Base-by-base conservation (phyloP, 371 early-diverging fungal genomes). In the Mortierella sp. region DNA sequence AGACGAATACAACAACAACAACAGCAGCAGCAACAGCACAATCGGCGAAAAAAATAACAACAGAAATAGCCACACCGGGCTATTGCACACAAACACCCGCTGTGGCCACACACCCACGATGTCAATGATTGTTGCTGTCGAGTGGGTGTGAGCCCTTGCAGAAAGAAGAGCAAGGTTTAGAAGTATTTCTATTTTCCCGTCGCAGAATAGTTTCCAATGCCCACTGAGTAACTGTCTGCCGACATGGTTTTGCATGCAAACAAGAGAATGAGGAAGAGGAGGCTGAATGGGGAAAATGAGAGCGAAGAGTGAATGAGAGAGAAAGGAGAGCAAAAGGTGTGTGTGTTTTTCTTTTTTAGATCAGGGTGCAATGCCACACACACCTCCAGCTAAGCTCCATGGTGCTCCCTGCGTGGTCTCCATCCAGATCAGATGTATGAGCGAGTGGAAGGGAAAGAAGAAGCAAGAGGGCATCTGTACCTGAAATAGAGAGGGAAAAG, bases 61-160 rank as follows among this genome's bases (percentile, higher is more conserved):
- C 19, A 31, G 73, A 73, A 44, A 73, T 37, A 73, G 67, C 67
- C 67, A 34, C 24, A 37, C 19, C 24, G 67, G 4, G 28, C 59
- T 31, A 11, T 31, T 16, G 28, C 1, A 31, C 13, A 64, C 21
- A 64, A 64, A 64, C 67, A 64, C 9, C 67, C 67, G 67, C 67
- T 64, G 67, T 64, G 64, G 40, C 67, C 67, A 54, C 54, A 54
- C 53, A 46, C 59, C 61, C 61, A 31, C 61, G 34, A 61, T 61
- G 31, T 19, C 28, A 31, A 31, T 16, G 31, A 19, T 16, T 61
- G 61, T 31, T n/a, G n/a, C 26, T 10, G 67, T 21, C 34, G 21
- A 61, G 19, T 31, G 31, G 0, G 19, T 16, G 61, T 34, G 67
- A 64, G 67, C 67, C 67, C 67, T 64, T 64, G 21, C 67, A 64